Percentiles rank a stretch among this genome's conserved stretches.
Evolutionary conservation across 106 monocot genomes (phyloP).

Genomic region (Phalaenopsis aphrodite): DNA sequence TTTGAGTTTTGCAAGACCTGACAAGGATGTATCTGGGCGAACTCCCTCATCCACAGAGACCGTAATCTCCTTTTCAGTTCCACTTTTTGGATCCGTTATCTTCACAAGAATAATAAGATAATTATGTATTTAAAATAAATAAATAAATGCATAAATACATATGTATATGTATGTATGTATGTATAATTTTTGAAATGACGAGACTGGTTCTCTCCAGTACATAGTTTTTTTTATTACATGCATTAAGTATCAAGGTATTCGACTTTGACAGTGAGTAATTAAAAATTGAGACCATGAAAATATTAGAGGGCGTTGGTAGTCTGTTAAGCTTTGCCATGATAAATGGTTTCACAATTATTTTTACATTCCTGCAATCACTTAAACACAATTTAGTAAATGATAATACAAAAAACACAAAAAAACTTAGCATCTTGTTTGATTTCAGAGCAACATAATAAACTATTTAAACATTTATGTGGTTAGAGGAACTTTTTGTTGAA

Average conservation of each 20-base stretch:
- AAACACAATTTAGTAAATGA: not conserved
- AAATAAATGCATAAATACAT: no score
- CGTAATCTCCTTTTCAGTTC: constrained; percentile 45
- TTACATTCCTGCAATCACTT: not conserved
- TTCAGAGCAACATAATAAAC: not conserved
- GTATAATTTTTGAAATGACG: not conserved
- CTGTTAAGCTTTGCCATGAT: not conserved
- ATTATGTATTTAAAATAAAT: not conserved
- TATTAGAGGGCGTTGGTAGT: not conserved
- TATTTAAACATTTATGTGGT: not conserved
- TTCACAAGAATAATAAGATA: constrained; percentile 15
- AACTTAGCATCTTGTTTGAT: not conserved
- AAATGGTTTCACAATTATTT: not conserved
- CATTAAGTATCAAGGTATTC: not conserved
- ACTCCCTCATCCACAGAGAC: constrained; percentile 73
- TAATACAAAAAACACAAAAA: not conserved
- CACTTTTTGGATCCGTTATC: constrained; percentile 77
- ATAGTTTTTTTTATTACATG: not conserved
- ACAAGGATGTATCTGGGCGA: constrained; percentile 50
- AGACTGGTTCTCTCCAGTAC: not conserved
- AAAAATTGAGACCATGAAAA: not conserved
- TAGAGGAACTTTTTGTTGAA: not conserved
- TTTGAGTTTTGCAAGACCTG: constrained; percentile 64
- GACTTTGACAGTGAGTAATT: not conserved
- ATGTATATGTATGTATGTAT: no score